These are phyloP conservation scores for Pythium phragmiticola DNA, from an alignment of 352 stramenopile genomes.

Conservation along the genomic window DNA sequence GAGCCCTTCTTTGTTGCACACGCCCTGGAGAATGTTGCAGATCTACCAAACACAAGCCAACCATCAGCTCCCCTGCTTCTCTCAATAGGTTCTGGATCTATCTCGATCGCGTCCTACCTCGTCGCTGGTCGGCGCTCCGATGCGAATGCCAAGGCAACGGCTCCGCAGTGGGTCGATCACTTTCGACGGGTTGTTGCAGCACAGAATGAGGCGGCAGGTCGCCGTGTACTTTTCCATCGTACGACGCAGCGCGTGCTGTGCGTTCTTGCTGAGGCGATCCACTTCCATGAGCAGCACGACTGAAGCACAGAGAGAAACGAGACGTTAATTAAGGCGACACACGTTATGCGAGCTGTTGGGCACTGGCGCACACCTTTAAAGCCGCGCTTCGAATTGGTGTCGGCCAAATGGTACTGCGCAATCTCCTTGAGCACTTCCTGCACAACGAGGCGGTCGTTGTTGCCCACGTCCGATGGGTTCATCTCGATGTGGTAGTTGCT, in stretches of 20 bases:
- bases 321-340: background rate
- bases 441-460: conserved; percentile 96
- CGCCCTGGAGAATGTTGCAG: conserved; percentile 83
- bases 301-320: background rate
- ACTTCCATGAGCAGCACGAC: conserved; percentile 98
- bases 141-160: conserved; percentile 94
- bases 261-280: conserved; percentile 96
- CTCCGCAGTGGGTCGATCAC: conserved; percentile 98
- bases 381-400: conserved; percentile 66
- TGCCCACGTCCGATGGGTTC: conserved; percentile 96
- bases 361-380: conserved; percentile 51
- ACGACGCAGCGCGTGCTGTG: conserved; percentile 95
- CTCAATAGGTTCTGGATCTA: background rate
- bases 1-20: conserved; percentile 92
- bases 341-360: background rate
- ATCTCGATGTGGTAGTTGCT: conserved; percentile 99
- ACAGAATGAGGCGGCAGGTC: conserved; percentile 96
- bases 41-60: conserved; percentile 56
- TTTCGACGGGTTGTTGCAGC: conserved; percentile 96
- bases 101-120: conserved; percentile 54
- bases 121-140: conserved; percentile 90
- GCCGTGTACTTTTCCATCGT: conserved; percentile 97
- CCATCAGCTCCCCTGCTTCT: too few relatives aligned
- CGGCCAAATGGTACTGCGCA: conserved; percentile 88
- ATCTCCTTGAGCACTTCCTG: conserved; percentile 99